Conservation (phyloP, 805 yeast species). For the Hanseniaspora lindneri region DNA sequence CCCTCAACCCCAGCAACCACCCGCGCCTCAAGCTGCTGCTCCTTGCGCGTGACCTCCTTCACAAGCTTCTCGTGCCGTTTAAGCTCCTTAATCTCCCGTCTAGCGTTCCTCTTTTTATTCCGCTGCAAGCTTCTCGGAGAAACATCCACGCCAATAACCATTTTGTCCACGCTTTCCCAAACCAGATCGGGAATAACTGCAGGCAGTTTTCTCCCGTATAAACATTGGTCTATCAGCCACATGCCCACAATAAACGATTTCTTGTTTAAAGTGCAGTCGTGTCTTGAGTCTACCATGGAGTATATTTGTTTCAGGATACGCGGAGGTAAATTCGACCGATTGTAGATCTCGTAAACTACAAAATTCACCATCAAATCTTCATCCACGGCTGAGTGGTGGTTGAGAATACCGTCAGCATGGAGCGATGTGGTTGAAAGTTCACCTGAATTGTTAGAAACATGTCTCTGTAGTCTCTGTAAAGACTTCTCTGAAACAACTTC, state of each 20-base stretch:
- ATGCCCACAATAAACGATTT: constrained; percentile 88
- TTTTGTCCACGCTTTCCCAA: constrained; percentile 62
- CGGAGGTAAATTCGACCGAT: constrained; percentile 56
- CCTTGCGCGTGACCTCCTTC: constrained; percentile 2
- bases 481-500: too few species aligned
- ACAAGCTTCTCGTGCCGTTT: constrained; percentile 13
- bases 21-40: not conserved
- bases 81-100: constrained; percentile 14
- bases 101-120: constrained; percentile 13
- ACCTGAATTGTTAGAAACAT: too few species aligned
- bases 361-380: constrained; percentile 30
- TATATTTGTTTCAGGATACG: constrained; percentile 52
- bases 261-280: constrained; percentile 65
- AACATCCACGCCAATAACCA: constrained; percentile 16
- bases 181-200: constrained; percentile 49
- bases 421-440: too few species aligned
- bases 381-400: too few species aligned
- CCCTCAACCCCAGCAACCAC: too few species aligned
- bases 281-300: constrained; percentile 54
- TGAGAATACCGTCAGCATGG: too few species aligned
- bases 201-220: constrained; percentile 87
- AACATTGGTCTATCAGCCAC: constrained; percentile 94
- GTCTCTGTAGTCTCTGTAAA: too few species aligned
- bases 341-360: constrained; percentile 72
- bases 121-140: constrained; percentile 7